A percentile compares a stretch with the other conserved stretches of the same genome.
phyloP scores from a whole-genome alignment of 179 eudicot genomes.

The Gypsophila paniculata region DNA sequence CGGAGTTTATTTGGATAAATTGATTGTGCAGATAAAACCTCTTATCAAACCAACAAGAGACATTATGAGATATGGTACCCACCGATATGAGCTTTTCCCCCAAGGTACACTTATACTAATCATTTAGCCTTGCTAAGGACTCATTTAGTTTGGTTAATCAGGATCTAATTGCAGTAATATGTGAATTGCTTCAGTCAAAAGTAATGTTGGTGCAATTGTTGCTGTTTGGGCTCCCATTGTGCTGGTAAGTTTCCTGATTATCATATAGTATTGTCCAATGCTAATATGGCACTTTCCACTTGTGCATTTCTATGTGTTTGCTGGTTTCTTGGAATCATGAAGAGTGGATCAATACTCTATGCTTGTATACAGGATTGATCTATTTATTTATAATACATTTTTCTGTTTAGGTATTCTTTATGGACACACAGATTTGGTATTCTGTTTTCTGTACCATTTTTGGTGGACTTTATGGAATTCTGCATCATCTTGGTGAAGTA shows the following conservation, averaged over 20 bases:
- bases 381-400: background rate
- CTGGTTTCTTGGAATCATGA: no score
- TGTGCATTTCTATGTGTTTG: no score
- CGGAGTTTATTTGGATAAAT: background rate
- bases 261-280: background rate
- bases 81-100: slow-evolving; percentile 69
- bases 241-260: slow-evolving; percentile 53
- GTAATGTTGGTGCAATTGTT: slow-evolving; percentile 80
- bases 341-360: no score
- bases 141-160: slow-evolving; percentile 8
- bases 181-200: slow-evolving; percentile 53
- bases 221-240: slow-evolving; percentile 97
- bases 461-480: slow-evolving; percentile 87
- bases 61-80: slow-evolving; percentile 70
- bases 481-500: slow-evolving; percentile 98
- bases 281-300: no score
- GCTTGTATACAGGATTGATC: no score
- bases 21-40: slow-evolving; percentile 78
- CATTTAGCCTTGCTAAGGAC: slow-evolving; percentile 1
- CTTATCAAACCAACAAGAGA: slow-evolving; percentile 84
- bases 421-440: slow-evolving; percentile 99
- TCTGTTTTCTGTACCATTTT: slow-evolving; percentile 86
- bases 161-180: slow-evolving; percentile 12
- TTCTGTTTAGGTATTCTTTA: slow-evolving; percentile 72
- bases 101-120: slow-evolving; percentile 47